These are phyloP conservation scores for Blepharisma stoltei DNA, from an alignment of 73 alveolate genomes.

Conservation along the genomic window DNA sequence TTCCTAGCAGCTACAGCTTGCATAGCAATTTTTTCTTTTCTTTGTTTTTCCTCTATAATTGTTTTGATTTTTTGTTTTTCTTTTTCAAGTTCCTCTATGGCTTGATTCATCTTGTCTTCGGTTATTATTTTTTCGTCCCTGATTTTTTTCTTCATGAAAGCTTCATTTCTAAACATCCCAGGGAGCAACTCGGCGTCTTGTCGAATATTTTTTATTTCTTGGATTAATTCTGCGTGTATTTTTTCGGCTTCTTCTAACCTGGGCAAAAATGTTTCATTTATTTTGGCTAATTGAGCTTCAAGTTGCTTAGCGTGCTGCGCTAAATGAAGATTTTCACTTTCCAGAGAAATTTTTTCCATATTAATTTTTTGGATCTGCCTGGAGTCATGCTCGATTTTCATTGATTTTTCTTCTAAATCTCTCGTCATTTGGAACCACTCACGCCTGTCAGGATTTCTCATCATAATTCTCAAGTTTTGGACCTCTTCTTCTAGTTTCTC, in stretches of 20 bases:
- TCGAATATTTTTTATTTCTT: slow-evolving; percentile 50
- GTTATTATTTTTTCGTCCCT: slow-evolving; percentile 59
- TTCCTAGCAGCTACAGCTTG: slow-evolving; percentile 73
- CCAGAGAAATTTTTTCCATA: slow-evolving; percentile 32
- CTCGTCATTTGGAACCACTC: slow-evolving; percentile 42
- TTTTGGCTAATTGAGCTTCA: slow-evolving; percentile 42
- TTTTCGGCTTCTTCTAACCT: slow-evolving; percentile 57
- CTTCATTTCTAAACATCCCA: slow-evolving; percentile 71
- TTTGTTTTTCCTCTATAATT: slow-evolving; percentile 43
- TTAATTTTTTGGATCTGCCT: slow-evolving; percentile 28
- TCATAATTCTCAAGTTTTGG: slow-evolving; percentile 36
- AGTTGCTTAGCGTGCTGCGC: slow-evolving; percentile 45
- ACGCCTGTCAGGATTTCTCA: slow-evolving; percentile 37
- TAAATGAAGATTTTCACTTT: slow-evolving; percentile 35
- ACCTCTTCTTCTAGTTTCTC: slow-evolving; percentile 52
- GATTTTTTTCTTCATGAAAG: slow-evolving; percentile 59
- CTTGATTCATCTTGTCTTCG: slow-evolving; percentile 56
- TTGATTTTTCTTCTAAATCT: slow-evolving; percentile 41
- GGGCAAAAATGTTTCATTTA: slow-evolving; percentile 57
- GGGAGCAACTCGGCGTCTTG: slow-evolving; percentile 74
- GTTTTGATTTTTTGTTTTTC: slow-evolving; percentile 60
- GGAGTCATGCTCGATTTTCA: slow-evolving; percentile 30
- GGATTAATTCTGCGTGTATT: slow-evolving; percentile 53
- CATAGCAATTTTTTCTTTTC: slow-evolving; percentile 61
- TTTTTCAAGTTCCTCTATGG: slow-evolving; percentile 36